Base-by-base conservation (phyloP, 768 basidiomycete genomes). In the Auriscalpium microsporum region DNA sequence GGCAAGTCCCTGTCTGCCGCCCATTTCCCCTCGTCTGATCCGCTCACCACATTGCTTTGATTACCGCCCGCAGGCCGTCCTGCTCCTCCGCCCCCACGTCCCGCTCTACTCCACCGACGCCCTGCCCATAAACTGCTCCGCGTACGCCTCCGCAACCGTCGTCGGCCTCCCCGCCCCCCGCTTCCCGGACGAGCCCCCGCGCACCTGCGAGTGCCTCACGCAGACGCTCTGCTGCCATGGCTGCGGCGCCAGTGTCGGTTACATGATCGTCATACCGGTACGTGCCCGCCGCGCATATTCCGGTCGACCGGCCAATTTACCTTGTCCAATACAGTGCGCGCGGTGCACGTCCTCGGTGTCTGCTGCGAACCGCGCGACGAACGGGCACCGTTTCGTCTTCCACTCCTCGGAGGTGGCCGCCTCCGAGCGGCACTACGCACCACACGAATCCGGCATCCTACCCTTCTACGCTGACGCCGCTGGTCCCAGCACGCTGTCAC, bases 381-480 rank as follows among this genome's bases (percentile, higher is more conserved):
- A 91, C 67, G 87, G 88, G 9, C 89, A 91, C 67, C 82, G 88
- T 34, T 93, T 88, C 67, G 90, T 93, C 37, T 93, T 92, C 68
- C 88, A 92, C 72, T 85, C 84, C 42, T 78, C 68, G 59, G 84
- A 86, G 68, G 80, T 90, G 52, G 60, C 68, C 23, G 79, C 80
- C 9, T 78, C 77, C 28, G 84, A 86, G 64, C 79, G 87, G 45
- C 75, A 78, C 62, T 84, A 87, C 60, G 71, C 87, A 54, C 70
- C 70, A 37, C 74, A 78, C 56, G 87, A 90, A 65, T 78, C 78
- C 28, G 85, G 86, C 21, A 53, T 62, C 13, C 53, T 62, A 8
- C 57, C 53, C 42, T 38, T 38, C 48, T 56, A 53, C 54, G 52
- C 64, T 51, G 28, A 53, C 55, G 2, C 55, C n/a, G 10, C 42